Conservation (phyloP, 768 basidiomycete genomes). For the Suillus placidus region DNA sequence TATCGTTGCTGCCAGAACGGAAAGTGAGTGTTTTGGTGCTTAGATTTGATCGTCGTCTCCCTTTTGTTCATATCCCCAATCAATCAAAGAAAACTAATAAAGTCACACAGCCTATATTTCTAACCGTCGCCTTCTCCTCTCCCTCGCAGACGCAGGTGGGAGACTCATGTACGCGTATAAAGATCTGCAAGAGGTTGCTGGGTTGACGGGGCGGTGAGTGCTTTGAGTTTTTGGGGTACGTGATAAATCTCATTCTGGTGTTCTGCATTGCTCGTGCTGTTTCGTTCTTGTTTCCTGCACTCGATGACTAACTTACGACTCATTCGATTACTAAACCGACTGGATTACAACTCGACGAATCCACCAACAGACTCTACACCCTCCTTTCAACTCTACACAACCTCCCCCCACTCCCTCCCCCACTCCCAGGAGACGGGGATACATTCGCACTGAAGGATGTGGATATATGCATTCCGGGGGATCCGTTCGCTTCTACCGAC, state of each 20-base stretch:
- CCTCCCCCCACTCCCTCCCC: conserved; percentile 53
- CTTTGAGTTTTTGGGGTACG: not conserved
- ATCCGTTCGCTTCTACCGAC: not conserved
- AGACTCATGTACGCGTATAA: conserved; percentile 97
- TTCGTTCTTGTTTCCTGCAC: not conserved
- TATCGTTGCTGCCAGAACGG: conserved; percentile 51
- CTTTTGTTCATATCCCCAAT: not conserved
- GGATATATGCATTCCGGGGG: conserved; percentile 64
- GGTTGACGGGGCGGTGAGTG: conserved; percentile 66
- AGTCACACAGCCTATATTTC: conserved; percentile 76
- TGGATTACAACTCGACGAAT: not conserved
- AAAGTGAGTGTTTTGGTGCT: conserved; percentile 37
- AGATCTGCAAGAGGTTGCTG: conserved; percentile 90
- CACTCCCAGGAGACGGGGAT: conserved; percentile 36
- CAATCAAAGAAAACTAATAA: not conserved
- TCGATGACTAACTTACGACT: not conserved
- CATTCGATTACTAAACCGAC: not conserved
- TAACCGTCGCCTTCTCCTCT: conserved; percentile 85
- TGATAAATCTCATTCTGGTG: not conserved
- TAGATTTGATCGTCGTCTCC: not conserved
- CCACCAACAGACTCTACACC: conserved; percentile 66
- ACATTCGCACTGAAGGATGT: conserved; percentile 69
- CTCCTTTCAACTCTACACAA: conserved; percentile 85
- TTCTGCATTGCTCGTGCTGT: not conserved
- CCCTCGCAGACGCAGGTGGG: conserved; percentile 95